Evolutionary conservation across 2,329 filamentous ascomycete genomes (phyloP).

Genomic region (Cercospora brassicicola): DNA sequence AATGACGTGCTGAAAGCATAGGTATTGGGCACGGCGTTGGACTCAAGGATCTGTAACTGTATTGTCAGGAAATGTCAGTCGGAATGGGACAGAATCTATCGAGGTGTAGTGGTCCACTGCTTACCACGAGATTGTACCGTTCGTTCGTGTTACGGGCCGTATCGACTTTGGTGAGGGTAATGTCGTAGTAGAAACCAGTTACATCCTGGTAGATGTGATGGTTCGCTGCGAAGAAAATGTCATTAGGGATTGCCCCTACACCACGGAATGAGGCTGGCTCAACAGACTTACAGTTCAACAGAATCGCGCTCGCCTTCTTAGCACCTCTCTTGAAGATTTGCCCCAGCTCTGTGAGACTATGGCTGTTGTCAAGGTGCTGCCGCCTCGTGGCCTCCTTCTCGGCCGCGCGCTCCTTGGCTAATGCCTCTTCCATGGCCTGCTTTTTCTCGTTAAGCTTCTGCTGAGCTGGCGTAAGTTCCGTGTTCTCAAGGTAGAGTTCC

Average conservation of each 20-base stretch:
- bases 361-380: slow-evolving; percentile 27
- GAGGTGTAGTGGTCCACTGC: background rate
- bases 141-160: slow-evolving; percentile 55
- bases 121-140: slow-evolving; percentile 60
- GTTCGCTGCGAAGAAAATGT: slow-evolving; percentile 47
- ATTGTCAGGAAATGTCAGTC: slow-evolving; percentile 24
- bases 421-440: slow-evolving; percentile 34
- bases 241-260: slow-evolving; percentile 26
- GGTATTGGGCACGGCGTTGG: slow-evolving; percentile 57
- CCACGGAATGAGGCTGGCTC: slow-evolving; percentile 40
- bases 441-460: slow-evolving; percentile 32
- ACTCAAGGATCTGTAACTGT: slow-evolving; percentile 64
- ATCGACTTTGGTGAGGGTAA: slow-evolving; percentile 59
- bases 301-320: slow-evolving; percentile 33
- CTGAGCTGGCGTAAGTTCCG: slow-evolving; percentile 23
- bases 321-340: slow-evolving; percentile 30
- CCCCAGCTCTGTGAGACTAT: slow-evolving; percentile 25
- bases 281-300: slow-evolving; percentile 40
- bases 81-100: background rate
- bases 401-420: slow-evolving; percentile 20
- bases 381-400: slow-evolving; percentile 1
- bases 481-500: slow-evolving; percentile 42
- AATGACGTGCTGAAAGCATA: slow-evolving; percentile 58
- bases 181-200: slow-evolving; percentile 63
- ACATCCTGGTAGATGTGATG: slow-evolving; percentile 65